These are phyloP conservation scores for Ascochyta lentis DNA, from an alignment of 2,329 filamentous ascomycete genomes.

Conservation along the genomic window DNA sequence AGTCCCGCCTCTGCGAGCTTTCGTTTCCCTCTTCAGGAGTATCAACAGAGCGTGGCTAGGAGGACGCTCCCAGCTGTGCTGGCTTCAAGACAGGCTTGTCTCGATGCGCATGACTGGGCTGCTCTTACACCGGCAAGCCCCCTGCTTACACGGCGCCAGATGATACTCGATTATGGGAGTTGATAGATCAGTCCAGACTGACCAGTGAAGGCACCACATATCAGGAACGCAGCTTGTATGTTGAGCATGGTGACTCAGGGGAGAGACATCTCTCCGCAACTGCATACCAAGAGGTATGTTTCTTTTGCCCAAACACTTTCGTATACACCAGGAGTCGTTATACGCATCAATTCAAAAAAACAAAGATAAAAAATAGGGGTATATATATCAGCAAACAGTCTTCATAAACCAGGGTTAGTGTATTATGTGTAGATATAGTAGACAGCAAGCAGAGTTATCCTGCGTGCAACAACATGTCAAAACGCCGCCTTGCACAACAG, in stretches of 20 bases:
- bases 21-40: not conserved
- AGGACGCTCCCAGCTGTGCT: slow-evolving; percentile 10
- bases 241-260: not conserved
- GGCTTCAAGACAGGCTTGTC: slow-evolving; percentile 14
- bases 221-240: not conserved
- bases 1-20: not conserved
- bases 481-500: too few species aligned
- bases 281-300: not conserved
- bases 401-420: too few species aligned
- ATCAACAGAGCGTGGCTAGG: slow-evolving; percentile 4
- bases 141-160: slow-evolving; percentile 5
- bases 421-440: too few species aligned
- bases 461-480: too few species aligned
- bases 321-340: too few species aligned
- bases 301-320: too few species aligned
- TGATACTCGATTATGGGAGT: slow-evolving; percentile 4
- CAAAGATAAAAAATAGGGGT: too few species aligned
- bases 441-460: too few species aligned
- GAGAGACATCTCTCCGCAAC: not conserved
- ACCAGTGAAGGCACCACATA: not conserved
- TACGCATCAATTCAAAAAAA: too few species aligned
- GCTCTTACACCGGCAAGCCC: slow-evolving; percentile 4
- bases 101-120: slow-evolving; percentile 16
- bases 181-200: not conserved
- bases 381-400: too few species aligned